These are phyloP conservation scores for Spathaspora sp. DNA, from an alignment of 805 yeast species.

Conservation along the genomic window DNA sequence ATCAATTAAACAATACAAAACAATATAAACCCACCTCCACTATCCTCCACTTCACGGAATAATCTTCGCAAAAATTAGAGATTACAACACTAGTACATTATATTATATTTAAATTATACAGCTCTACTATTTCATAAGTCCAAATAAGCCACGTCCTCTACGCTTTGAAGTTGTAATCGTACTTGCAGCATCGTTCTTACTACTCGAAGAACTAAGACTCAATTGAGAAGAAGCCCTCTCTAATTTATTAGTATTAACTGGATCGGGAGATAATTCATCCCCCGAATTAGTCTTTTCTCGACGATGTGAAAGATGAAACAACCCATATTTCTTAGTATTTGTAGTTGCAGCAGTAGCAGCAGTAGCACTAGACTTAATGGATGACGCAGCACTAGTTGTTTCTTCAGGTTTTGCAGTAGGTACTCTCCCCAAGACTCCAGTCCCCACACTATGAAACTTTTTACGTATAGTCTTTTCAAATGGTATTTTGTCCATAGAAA, in stretches of 20 bases:
- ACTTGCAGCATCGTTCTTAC: constrained; percentile 11
- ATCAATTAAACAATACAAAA: neutral
- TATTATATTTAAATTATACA: neutral
- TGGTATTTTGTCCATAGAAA: constrained; percentile 7
- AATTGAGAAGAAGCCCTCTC: constrained; percentile 13
- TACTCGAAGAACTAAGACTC: constrained; percentile 17
- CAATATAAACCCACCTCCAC: neutral
- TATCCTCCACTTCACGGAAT: neutral
- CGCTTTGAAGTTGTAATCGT: constrained; percentile 4
- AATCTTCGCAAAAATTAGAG: neutral
- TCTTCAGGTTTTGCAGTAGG: constrained; percentile 6
- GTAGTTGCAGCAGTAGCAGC: constrained; percentile 5
- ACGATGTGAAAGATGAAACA: constrained; percentile 16
- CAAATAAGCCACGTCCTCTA: constrained; percentile 16
- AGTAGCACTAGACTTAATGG: constrained; percentile 5
- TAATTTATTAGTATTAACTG: constrained; percentile 2
- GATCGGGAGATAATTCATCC: constrained; percentile 9
- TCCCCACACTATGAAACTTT: neutral
- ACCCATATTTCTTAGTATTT: constrained; percentile 12
- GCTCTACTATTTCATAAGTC: constrained; percentile 8
- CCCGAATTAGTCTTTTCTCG: constrained; percentile 10
- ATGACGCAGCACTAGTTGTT: constrained; percentile 6
- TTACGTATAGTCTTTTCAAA: neutral
- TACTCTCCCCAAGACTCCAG: constrained; percentile 4
- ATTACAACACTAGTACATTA: neutral